phyloP scores from a whole-genome alignment of 192 early-diverging fungal genomes.

The Linnemannia zychae region DNA sequence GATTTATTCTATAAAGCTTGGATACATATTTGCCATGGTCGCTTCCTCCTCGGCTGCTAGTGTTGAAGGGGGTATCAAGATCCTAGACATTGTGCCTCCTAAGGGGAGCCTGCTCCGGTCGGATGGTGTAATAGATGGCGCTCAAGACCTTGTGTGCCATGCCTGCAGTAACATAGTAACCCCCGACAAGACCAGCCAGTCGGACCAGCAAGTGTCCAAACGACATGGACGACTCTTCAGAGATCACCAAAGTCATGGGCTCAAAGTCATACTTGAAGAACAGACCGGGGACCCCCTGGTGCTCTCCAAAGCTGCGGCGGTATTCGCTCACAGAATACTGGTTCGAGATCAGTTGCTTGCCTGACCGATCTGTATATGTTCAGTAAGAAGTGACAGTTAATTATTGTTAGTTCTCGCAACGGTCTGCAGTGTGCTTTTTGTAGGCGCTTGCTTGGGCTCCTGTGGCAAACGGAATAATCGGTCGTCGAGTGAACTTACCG shows the following conservation, averaged over 20 bases:
- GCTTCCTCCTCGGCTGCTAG: neutral
- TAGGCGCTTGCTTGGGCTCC: neutral
- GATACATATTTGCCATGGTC: neutral
- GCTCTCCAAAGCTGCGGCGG: constrained; percentile 56
- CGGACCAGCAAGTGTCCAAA: constrained; percentile 83
- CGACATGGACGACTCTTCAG: constrained; percentile 68
- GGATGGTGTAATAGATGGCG: constrained; percentile 25
- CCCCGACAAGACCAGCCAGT: constrained; percentile 90
- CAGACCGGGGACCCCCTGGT: constrained; percentile 65
- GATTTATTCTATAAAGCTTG: neutral
- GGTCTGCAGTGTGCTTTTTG: neutral
- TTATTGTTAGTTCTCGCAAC: neutral
- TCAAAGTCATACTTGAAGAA: constrained; percentile 96
- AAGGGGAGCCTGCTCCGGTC: constrained; percentile 31
- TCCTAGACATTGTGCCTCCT: constrained; percentile 34
- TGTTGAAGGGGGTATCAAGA: neutral
- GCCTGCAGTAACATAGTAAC: constrained; percentile 80
- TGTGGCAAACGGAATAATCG: neutral
- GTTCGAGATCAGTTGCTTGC: constrained; percentile 79
- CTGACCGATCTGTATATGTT: constrained; percentile 67
- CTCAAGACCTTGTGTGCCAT: constrained; percentile 63
- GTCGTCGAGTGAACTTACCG: constrained; percentile 11
- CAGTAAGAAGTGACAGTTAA: neutral
- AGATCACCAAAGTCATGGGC: constrained; percentile 85
- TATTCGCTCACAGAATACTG: constrained; percentile 96